A percentile compares a stretch with the other conserved stretches of the same genome.
phyloP scores from a whole-genome alignment of 2,329 filamentous ascomycete genomes.

The Helotiales sp. region DNA sequence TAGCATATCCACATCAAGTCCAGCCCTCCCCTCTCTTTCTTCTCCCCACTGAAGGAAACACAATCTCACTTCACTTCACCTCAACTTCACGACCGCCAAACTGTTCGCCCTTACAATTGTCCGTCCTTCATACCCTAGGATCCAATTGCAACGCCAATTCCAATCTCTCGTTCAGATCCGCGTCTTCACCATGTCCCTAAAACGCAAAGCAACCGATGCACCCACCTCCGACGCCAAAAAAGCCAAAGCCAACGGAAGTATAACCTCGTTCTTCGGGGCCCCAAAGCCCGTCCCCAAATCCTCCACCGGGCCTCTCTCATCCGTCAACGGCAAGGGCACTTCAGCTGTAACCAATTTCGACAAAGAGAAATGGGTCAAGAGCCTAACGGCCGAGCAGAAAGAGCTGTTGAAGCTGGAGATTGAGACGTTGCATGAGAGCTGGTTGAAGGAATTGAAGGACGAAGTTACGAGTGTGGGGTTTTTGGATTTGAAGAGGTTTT shows the following conservation, averaged over 20 bases:
- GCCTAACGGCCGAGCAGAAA: constrained; percentile 80
- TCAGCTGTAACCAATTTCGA: constrained; percentile 66
- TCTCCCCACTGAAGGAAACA: background rate
- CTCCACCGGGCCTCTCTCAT: constrained; percentile 51
- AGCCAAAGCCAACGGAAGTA: constrained; percentile 74
- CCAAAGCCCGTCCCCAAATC: constrained; percentile 48
- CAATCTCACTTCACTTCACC: background rate
- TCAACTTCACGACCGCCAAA: background rate
- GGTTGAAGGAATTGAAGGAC: constrained; percentile 87
- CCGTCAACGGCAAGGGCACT: constrained; percentile 33
- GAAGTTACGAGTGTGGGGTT: constrained; percentile 82
- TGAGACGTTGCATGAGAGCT: constrained; percentile 87
- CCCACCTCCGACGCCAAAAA: constrained; percentile 66
- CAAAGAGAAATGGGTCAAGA: constrained; percentile 87
- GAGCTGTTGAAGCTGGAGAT: constrained; percentile 87
- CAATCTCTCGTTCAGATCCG: constrained; percentile 26
- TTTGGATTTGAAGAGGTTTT: constrained; percentile 83
- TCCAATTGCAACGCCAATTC: background rate
- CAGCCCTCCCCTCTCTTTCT: background rate
- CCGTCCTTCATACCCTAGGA: constrained; percentile 5
- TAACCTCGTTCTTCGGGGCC: constrained; percentile 85
- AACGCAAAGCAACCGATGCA: constrained; percentile 67
- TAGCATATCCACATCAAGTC: background rate
- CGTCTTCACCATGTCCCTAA: constrained; percentile 51
- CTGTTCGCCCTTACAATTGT: background rate